A percentile compares a stretch with the other conserved stretches of the same genome.
Conservation (phyloP, 768 basidiomycete species). For the Amanita rimosa region DNA sequence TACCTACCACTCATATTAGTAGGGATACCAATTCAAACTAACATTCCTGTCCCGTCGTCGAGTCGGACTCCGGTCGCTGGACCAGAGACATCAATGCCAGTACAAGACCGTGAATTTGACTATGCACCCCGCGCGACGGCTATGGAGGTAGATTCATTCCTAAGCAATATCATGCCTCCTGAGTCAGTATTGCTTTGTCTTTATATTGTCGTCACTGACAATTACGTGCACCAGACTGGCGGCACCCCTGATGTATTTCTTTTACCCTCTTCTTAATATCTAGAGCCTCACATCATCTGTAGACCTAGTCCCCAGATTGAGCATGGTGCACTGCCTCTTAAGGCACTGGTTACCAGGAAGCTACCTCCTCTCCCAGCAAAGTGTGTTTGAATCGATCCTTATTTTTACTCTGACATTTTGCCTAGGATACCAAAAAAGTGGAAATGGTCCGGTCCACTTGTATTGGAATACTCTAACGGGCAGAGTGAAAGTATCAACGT, state of each 20-base stretch:
- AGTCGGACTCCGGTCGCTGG: background rate
- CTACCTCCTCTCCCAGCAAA: slow-evolving; percentile 10
- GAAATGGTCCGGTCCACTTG: slow-evolving; percentile 54
- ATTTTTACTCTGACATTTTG: background rate
- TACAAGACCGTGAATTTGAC: background rate
- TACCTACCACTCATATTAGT: background rate
- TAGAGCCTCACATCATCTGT: background rate
- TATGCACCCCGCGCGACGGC: background rate
- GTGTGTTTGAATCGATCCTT: slow-evolving; percentile 9
- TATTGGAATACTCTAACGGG: slow-evolving; percentile 24
- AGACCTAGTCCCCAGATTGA: slow-evolving; percentile 15
- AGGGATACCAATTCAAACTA: background rate
- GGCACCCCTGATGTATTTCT: slow-evolving; percentile 21
- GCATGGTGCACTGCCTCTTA: slow-evolving; percentile 15
- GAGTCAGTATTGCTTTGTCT: slow-evolving; percentile 7
- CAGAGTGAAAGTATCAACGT: slow-evolving; percentile 37
- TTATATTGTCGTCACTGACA: background rate
- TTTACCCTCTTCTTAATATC: background rate
- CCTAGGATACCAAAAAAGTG: slow-evolving; percentile 48
- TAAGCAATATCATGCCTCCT: slow-evolving; percentile 6
- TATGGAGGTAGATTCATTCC: background rate
- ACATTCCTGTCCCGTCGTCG: background rate
- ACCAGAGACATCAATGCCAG: background rate
- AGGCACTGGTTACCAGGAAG: slow-evolving; percentile 10
- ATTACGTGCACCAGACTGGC: slow-evolving; percentile 16